A percentile compares a stretch with the other conserved stretches of the same genome.
Evolutionary conservation across 352 stramenopile species (phyloP).

Genomic region (Pythium brassicae): DNA sequence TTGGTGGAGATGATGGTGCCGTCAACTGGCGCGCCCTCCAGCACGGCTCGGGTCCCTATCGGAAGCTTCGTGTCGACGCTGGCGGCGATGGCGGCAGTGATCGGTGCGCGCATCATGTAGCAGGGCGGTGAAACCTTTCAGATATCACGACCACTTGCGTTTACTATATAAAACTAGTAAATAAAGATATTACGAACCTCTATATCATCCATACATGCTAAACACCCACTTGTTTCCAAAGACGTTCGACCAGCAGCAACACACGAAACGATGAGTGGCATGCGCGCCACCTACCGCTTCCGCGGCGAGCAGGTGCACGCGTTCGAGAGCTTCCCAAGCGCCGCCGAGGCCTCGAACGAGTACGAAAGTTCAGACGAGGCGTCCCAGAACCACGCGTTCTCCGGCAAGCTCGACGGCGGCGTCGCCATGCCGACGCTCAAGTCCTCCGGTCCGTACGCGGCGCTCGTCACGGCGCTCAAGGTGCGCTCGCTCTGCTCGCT

Average conservation of each 20-base stretch:
- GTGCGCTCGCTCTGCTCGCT: slow-evolving; percentile 16
- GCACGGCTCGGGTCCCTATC: too few species aligned
- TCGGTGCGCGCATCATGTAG: too few species aligned
- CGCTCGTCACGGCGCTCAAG: slow-evolving; percentile 75
- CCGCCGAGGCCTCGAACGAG: slow-evolving; percentile 58
- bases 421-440: slow-evolving; percentile 64
- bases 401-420: slow-evolving; percentile 61
- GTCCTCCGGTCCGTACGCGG: slow-evolving; percentile 54
- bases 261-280: slow-evolving; percentile 33
- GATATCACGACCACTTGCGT: too few species aligned
- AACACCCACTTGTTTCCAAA: too few species aligned
- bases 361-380: slow-evolving; percentile 38
- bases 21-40: too few species aligned
- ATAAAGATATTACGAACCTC: neutral
- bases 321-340: slow-evolving; percentile 63
- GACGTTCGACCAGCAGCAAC: neutral
- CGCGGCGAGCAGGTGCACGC: slow-evolving; percentile 58
- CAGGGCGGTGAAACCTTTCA: too few species aligned
- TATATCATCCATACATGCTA: too few species aligned
- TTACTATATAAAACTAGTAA: neutral
- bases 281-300: slow-evolving; percentile 66
- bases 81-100: too few species aligned
- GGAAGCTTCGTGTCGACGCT: too few species aligned
- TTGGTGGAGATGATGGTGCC: neutral
- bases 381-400: slow-evolving; percentile 61